Conservation (phyloP, 225 moss, liverwort and hornwort genomes). For the Pseudisothecium myosuroides region DNA sequence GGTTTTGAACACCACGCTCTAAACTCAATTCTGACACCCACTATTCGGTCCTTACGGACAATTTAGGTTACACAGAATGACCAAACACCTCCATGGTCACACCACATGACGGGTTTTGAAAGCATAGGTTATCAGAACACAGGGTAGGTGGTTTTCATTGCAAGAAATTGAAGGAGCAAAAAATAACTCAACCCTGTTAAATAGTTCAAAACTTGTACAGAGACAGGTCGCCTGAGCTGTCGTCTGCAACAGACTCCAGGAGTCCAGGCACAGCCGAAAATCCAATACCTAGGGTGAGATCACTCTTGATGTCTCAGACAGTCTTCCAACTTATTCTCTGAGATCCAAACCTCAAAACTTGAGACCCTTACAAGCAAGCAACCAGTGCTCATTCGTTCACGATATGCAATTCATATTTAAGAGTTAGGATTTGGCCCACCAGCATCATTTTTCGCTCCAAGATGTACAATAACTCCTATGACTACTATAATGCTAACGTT, state of each 20-base stretch:
- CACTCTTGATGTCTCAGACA: neutral
- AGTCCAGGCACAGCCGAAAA: neutral
- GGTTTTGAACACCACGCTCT: too few relatives aligned
- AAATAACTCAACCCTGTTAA: neutral
- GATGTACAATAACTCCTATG: neutral
- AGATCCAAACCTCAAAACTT: neutral
- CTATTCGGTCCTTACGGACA: neutral
- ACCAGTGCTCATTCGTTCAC: neutral
- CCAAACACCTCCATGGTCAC: neutral
- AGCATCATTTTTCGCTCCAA: neutral
- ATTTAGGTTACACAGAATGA: neutral
- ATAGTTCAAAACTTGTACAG: neutral
- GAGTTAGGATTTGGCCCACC: neutral
- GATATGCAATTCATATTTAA: neutral
- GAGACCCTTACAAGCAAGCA: neutral
- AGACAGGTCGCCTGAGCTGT: neutral
- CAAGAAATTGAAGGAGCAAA: neutral
- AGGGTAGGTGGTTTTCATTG: neutral
- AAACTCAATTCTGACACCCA: neutral
- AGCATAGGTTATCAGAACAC: neutral
- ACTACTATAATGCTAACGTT: neutral
- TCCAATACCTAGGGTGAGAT: neutral
- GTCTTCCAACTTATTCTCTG: neutral
- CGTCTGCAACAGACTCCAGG: neutral
- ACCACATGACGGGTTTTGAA: neutral